Evolutionary conservation across 257 asterid species (phyloP), one percentile per base, ranked within the genome.

Genomic region (Leptodermis oblonga): DNA sequence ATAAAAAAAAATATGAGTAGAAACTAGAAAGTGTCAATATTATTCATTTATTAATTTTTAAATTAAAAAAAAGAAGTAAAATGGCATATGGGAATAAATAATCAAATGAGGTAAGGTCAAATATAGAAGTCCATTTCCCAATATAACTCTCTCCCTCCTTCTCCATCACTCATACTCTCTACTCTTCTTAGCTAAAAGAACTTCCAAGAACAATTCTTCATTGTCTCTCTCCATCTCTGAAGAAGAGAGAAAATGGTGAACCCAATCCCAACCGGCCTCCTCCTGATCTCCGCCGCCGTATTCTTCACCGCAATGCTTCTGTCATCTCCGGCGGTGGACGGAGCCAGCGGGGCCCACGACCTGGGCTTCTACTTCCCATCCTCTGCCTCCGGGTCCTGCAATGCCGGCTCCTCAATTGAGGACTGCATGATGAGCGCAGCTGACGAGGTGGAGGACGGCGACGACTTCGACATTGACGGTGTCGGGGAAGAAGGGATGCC

Each of bases 361-460:
- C 63, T 68, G 2, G 34, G 22, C 49, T 34, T 11, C 62, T 56
- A 46, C 71, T 45, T 58, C 26, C 73, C 70, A 53, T 33, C 65
- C n/a, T n/a, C 63, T 0, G 5, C 65, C 58, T 4, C 58, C 43
- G 28, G 26, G 13, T 49, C 30, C 61, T 73, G 76, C 36, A 15
- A 18, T 10, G 73, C 59, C 3, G 73, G 73, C 46, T 59, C 73
- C 45, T 69, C 79, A n/a, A 65, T 70, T 3, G 82, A 73, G n/a
- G 76, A 70, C 25, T 78, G 78, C 34, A n/a, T 78, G 72, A 54
- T n/a, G 49, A 41, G 17, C 45, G 36, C n/a, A n/a, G n/a, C n/a
- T 37, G 60, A 12, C 3, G 79, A 33, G 55, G 61, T 42, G 0
- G 68, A 48, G 11, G 56, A 63, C 3, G 74, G 42, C 3, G 59